These are phyloP conservation scores for Leccinum fallax DNA, from an alignment of 1,284 basidiomycete genomes.

Conservation along the genomic window DNA sequence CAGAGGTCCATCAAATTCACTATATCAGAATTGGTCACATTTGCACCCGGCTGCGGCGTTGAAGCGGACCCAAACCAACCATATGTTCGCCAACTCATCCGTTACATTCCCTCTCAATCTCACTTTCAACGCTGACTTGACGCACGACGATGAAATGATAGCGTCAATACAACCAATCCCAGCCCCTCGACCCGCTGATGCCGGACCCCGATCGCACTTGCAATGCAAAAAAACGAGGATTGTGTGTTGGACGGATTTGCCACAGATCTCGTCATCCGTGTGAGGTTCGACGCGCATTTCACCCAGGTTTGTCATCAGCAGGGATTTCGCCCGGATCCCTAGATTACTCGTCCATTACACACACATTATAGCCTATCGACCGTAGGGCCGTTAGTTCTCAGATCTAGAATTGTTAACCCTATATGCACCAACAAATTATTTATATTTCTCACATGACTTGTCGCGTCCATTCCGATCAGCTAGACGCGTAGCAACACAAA, in stretches of 20 bases:
- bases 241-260: too few species aligned
- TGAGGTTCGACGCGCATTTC: not conserved
- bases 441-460: not conserved
- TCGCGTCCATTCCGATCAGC: not conserved
- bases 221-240: too few species aligned
- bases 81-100: constrained; percentile 67
- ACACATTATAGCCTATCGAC: not conserved
- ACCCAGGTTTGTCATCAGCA: not conserved
- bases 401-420: not conserved
- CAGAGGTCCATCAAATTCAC: not conserved
- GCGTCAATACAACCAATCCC: constrained; percentile 49
- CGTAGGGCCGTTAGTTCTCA: not conserved
- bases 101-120: constrained; percentile 72
- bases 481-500: not conserved
- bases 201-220: constrained; percentile 30
- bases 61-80: constrained; percentile 68
- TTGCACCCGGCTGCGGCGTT: not conserved
- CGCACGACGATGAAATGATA: constrained; percentile 81
- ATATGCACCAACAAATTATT: not conserved
- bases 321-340: not conserved
- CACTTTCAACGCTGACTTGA: constrained; percentile 48
- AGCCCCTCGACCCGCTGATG: constrained; percentile 44
- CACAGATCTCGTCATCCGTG: too few species aligned
- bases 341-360: not conserved
- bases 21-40: not conserved